Evolutionary conservation across 805 yeast species (phyloP).

Genomic region (Myxozyma geophila): DNA sequence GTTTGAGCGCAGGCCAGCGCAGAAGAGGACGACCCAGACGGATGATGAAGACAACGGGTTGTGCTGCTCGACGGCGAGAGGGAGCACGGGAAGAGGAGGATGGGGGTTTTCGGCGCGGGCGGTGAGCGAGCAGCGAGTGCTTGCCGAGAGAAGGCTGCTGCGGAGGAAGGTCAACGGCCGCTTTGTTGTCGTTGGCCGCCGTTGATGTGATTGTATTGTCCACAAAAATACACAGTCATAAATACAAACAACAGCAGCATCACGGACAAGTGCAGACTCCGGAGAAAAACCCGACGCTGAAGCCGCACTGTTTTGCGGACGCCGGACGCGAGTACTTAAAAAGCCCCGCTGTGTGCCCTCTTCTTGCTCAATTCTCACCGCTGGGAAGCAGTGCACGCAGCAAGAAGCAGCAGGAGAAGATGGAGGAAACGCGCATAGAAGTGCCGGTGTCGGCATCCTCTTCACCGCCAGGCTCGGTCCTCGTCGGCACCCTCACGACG

Average conservation of each 20-base stretch:
- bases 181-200: not conserved
- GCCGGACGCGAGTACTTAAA: too few species aligned
- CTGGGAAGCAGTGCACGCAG: not conserved
- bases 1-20: not conserved
- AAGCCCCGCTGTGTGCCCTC: too few species aligned
- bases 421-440: conserved; percentile 12
- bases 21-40: not conserved
- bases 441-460: conserved; percentile 15
- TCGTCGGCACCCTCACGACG: conserved; percentile 23
- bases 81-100: not conserved
- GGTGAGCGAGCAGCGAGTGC: not conserved
- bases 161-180: not conserved
- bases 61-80: too few species aligned
- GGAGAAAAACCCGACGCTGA: too few species aligned
- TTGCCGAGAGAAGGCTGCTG: not conserved
- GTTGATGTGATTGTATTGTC: not conserved
- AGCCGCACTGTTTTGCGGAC: too few species aligned
- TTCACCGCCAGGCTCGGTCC: conserved; percentile 15
- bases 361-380: too few species aligned
- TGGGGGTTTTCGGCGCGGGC: not conserved
- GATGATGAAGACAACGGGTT: not conserved
- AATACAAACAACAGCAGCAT: too few species aligned
- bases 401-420: not conserved
- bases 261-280: too few species aligned
- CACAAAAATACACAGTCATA: too few species aligned